Conservation (phyloP, 306 rosid species). For the Cicer pinnatifidum region DNA sequence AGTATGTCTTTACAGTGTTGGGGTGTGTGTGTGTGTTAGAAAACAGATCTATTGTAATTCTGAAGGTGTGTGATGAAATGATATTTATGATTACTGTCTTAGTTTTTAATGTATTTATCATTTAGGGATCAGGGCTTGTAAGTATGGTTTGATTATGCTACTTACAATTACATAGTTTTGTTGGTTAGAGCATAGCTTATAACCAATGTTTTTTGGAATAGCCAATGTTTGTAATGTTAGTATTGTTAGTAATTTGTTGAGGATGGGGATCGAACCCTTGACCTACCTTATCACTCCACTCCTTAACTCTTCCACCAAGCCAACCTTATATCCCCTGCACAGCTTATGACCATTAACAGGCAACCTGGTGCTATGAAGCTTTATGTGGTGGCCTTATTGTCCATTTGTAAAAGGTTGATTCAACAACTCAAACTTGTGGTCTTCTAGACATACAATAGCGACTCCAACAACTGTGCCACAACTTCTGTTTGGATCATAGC, state of each 20-base stretch:
- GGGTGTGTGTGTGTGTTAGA: background rate
- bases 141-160: conserved; percentile 10
- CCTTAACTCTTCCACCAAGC: no score
- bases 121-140: conserved; percentile 19
- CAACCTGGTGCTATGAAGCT: conserved; percentile 20
- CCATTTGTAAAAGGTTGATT: background rate
- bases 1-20: no score
- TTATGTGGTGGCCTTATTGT: background rate
- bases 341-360: background rate
- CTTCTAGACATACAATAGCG: conserved; percentile 6
- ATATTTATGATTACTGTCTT: conserved; percentile 30
- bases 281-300: no score
- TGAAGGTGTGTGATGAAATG: conserved; percentile 12
- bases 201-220: background rate
- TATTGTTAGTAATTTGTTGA: no score
- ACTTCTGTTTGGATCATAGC: background rate
- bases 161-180: conserved; percentile 27
- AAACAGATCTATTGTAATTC: conserved; percentile 29
- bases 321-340: background rate
- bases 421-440: background rate
- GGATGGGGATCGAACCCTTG: no score
- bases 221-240: no score
- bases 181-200: conserved; percentile 1
- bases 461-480: background rate
- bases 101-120: conserved; percentile 15